Conservation (phyloP, 306 rosid genomes). For the Cucurbita argyrosperma region DNA sequence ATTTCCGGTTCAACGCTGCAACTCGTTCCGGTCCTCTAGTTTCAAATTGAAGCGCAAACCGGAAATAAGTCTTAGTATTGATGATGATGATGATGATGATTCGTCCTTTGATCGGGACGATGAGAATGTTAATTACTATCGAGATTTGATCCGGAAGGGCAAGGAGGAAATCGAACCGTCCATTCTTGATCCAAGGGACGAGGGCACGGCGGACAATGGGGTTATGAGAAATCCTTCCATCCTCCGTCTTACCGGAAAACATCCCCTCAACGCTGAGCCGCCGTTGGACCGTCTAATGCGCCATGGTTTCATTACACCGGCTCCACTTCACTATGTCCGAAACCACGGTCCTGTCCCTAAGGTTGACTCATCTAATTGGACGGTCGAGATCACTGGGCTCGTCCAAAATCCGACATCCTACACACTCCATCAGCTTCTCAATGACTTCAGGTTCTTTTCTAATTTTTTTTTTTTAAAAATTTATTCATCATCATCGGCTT, state of each 20-base stretch:
- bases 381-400: conserved; percentile 52
- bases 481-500: too few species aligned
- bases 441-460: conserved; percentile 16
- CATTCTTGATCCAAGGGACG: conserved; percentile 39
- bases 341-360: neutral
- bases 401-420: conserved; percentile 31
- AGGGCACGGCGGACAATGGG: conserved; percentile 62
- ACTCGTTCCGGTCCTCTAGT: neutral
- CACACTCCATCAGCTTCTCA: conserved; percentile 39
- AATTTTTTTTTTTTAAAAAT: too few species aligned
- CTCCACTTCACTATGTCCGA: neutral
- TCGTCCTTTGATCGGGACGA: conserved; percentile 20
- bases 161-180: conserved; percentile 37
- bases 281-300: neutral
- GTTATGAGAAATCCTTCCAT: conserved; percentile 42
- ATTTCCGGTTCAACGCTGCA: conserved; percentile 12
- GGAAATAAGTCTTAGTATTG: neutral
- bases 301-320: neutral
- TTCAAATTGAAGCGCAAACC: neutral
- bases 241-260: conserved; percentile 16
- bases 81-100: neutral
- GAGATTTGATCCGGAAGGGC: conserved; percentile 19
- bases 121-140: neutral
- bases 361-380: conserved; percentile 17
- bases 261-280: neutral